phyloP scores from a whole-genome alignment of 371 early-diverging fungal genomes.

The Blyttiomyces sp. region DNA sequence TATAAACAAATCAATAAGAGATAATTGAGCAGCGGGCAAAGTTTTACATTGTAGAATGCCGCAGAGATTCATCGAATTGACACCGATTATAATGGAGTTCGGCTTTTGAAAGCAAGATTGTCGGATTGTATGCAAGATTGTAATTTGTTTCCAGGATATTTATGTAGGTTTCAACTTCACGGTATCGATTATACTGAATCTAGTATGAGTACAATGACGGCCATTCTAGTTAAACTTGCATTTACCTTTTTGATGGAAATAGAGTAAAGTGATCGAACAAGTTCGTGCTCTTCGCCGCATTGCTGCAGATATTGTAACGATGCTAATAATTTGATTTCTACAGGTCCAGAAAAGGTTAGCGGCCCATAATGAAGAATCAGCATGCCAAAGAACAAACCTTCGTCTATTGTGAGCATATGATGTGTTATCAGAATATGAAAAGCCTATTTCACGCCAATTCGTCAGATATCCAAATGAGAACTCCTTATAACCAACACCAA shows the following conservation, averaged over 20 bases:
- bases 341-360: background rate
- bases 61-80: background rate
- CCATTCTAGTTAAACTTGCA: no score
- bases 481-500: background rate
- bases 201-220: no score
- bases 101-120: constrained; percentile 61
- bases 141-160: constrained; percentile 40
- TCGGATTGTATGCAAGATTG: constrained; percentile 49
- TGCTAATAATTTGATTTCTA: background rate
- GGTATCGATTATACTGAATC: constrained; percentile 37
- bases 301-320: background rate
- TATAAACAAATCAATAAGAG: background rate
- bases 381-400: constrained; percentile 45
- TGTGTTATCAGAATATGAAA: constrained; percentile 55
- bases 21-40: background rate
- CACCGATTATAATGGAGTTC: constrained; percentile 21
- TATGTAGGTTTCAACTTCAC: constrained; percentile 27
- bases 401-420: constrained; percentile 58
- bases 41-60: background rate
- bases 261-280: constrained; percentile 59
- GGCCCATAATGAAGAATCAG: background rate
- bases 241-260: constrained; percentile 49
- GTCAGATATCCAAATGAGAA: background rate
- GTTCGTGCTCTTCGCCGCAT: constrained; percentile 52
- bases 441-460: constrained; percentile 36